Conservation (phyloP, 257 asterid genomes). For the Cynanchum wilfordii region DNA sequence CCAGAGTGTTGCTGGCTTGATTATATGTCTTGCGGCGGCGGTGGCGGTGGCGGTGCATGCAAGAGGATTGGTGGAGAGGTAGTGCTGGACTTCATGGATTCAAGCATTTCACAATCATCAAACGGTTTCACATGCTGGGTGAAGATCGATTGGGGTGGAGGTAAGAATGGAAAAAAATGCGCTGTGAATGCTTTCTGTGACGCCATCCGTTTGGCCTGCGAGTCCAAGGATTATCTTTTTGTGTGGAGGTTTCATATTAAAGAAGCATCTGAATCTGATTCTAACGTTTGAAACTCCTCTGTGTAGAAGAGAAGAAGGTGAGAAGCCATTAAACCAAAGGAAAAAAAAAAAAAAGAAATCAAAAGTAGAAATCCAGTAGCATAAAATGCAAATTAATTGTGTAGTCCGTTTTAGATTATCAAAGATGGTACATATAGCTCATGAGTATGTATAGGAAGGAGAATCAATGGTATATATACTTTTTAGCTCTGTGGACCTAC, state of each 20-base stretch:
- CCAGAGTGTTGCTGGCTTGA: conserved; percentile 94
- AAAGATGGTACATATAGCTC: background rate
- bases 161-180: conserved; percentile 43
- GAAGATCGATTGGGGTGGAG: conserved; percentile 61
- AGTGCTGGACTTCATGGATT: conserved; percentile 36
- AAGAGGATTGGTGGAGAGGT: conserved; percentile 90
- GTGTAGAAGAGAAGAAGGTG: background rate
- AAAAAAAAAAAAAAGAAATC: background rate
- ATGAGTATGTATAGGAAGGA: background rate
- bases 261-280: conserved; percentile 20
- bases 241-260: conserved; percentile 69
- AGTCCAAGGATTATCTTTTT: conserved; percentile 56
- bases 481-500: background rate
- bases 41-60: conserved; percentile 34
- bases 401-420: background rate
- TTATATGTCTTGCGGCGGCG: conserved; percentile 15
- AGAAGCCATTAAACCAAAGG: background rate
- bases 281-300: conserved; percentile 14
- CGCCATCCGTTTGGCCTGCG: conserved; percentile 47
- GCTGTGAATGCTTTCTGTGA: conserved; percentile 45
- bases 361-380: background rate
- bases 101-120: conserved; percentile 14
- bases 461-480: background rate
- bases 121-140: conserved; percentile 57
- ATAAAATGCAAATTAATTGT: background rate